Base-by-base conservation (phyloP, 2,329 filamentous ascomycete species). In the Hymenoscyphus fructigenus region DNA sequence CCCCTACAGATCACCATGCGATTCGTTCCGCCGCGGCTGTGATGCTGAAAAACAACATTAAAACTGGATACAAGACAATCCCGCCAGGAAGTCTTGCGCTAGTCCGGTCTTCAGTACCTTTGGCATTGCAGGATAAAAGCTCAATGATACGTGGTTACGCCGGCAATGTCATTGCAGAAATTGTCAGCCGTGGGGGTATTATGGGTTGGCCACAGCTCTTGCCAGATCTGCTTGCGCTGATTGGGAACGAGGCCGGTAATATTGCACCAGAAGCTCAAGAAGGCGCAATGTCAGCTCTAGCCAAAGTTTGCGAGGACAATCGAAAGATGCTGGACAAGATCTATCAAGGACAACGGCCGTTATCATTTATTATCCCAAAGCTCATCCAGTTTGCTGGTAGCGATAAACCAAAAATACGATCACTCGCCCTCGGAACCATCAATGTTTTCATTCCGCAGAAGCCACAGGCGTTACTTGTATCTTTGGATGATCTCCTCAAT, bases 221-320 rank as follows among this genome's bases (percentile, higher is more conserved):
- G 38, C 89, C 92, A 59, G 90, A 97, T 71, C 83, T 99, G 23
- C 79, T 98, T 69, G 83, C 87, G 63, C 84, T 96, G 77, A 86
- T 96, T 67, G 85, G 86, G 69, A 96, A 96, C 77, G 80, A 87
- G 63, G 82, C 81, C 57, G 89, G 91, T 50, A 87, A 89, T 68
- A 81, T 88, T 26, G 82, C 91, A 6, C 80, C 84, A 55, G 85
- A 91, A 74, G 88, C 90, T 14, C 93, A 97, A 75, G 94, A 99
- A 77, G 93, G 93, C 67, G 93, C 92, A 71, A 97, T 98, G 91
- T 88, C 91, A 59, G 93, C 95, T 58, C 83, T 99, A 78, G 83
- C 90, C 76, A 98, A 98, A 82, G 93, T 99, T 67, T 99, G 95
- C 79, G 95, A 99, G 79, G 95, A 99, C 79, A 97, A 96, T 79